Evolutionary conservation across 169 alveolate genomes (phyloP).

Genomic region (Babesia caballi): DNA sequence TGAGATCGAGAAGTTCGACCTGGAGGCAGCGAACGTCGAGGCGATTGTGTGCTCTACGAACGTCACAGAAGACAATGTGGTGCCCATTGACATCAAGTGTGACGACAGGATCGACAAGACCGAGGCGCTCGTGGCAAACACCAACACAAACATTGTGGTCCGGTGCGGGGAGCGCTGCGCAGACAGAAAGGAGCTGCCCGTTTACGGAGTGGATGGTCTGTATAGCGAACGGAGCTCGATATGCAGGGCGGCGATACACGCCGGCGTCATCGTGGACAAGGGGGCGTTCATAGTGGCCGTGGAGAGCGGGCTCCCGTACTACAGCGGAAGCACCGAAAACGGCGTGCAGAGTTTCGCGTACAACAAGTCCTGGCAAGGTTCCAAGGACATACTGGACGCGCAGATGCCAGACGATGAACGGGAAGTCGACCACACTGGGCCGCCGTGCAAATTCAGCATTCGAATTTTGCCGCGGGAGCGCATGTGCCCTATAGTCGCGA

Average conservation of each 20-base stretch:
- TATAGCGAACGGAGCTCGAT: slow-evolving; percentile 85
- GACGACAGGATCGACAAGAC: slow-evolving; percentile 53
- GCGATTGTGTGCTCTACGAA: slow-evolving; percentile 87
- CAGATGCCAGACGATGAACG: slow-evolving; percentile 43
- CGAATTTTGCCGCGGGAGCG: slow-evolving; percentile 46
- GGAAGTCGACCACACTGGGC: slow-evolving; percentile 66
- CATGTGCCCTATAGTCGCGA: slow-evolving; percentile 57
- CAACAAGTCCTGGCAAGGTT: slow-evolving; percentile 72
- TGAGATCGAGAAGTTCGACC: slow-evolving; percentile 77
- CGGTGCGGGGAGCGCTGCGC: slow-evolving; percentile 70
- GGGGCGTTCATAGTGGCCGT: slow-evolving; percentile 83
- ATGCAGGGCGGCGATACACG: slow-evolving; percentile 88
- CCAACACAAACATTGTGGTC: slow-evolving; percentile 82
- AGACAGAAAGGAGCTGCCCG: slow-evolving; percentile 27
- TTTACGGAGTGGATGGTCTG: slow-evolving; percentile 82
- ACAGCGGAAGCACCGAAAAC: slow-evolving; percentile 81
- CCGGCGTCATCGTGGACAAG: slow-evolving; percentile 78
- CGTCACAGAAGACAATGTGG: slow-evolving; percentile 71
- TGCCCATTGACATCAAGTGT: slow-evolving; percentile 62
- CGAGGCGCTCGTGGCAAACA: slow-evolving; percentile 63
- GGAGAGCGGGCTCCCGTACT: slow-evolving; percentile 80
- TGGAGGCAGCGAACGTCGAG: slow-evolving; percentile 79
- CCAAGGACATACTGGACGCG: slow-evolving; percentile 61
- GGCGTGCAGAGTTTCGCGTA: slow-evolving; percentile 80
- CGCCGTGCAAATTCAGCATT: slow-evolving; percentile 49